Evolutionary conservation across 2,329 filamentous ascomycete species (phyloP).

Genomic region (Oidium heveae): DNA sequence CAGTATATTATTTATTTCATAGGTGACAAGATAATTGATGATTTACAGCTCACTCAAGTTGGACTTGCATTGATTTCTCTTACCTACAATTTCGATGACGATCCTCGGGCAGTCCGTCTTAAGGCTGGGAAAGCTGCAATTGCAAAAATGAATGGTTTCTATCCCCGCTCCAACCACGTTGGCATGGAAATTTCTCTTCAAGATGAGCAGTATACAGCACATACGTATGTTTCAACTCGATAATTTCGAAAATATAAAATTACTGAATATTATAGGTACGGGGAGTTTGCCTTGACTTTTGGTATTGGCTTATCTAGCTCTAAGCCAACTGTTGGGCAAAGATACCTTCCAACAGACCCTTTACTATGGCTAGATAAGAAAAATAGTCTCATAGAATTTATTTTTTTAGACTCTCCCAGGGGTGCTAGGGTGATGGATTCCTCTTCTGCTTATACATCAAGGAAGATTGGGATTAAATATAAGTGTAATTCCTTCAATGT

Average conservation of each 20-base stretch:
- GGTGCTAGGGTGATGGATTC: constrained; percentile 2
- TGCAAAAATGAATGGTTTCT: constrained; percentile 16
- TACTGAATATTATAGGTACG: constrained; percentile 14
- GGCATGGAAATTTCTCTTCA: constrained; percentile 4
- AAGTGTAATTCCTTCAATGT: constrained; percentile 14
- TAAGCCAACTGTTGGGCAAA: constrained; percentile 11
- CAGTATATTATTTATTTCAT: constrained; percentile 1
- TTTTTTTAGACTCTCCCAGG: constrained; percentile 16
- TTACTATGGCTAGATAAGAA: constrained; percentile 5
- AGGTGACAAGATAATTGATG: not conserved
- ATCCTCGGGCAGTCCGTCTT: constrained; percentile 14
- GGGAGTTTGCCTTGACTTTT: constrained; percentile 15
- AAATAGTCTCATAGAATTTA: constrained; percentile 11
- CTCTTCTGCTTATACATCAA: constrained; percentile 13
- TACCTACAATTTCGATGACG: constrained; percentile 19
- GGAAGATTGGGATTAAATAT: constrained; percentile 13
- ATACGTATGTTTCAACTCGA: constrained; percentile 12
- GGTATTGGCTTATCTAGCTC: constrained; percentile 1
- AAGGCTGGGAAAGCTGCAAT: constrained; percentile 15
- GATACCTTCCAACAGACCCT: constrained; percentile 2
- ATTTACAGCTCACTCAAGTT: constrained; percentile 17
- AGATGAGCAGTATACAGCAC: constrained; percentile 20
- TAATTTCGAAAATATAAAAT: not conserved
- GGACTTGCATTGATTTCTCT: constrained; percentile 19
- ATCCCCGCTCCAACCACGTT: constrained; percentile 10